A percentile compares a stretch with the other conserved stretches of the same genome.
phyloP scores from a whole-genome alignment of 2,329 filamentous ascomycete genomes.

The Alternaria sp. region DNA sequence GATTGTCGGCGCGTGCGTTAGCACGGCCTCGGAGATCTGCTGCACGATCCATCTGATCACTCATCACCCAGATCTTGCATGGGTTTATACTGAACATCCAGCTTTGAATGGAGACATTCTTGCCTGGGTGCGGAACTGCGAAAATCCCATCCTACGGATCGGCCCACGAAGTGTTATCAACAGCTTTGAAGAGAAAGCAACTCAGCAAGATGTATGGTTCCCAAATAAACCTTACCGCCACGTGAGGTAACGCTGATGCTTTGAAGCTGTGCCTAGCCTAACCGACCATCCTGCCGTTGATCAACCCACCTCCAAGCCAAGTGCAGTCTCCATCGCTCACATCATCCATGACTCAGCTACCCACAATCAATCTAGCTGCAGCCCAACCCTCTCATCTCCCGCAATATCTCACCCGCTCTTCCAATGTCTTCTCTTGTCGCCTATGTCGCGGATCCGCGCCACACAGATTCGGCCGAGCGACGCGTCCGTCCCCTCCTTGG shows the following conservation, averaged over 20 bases:
- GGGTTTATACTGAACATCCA: not conserved
- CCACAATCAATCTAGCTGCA: not conserved
- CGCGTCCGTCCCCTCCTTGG: not conserved
- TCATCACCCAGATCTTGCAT: not conserved
- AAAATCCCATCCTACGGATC: not conserved
- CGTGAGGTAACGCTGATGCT: not conserved
- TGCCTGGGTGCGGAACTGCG: not conserved
- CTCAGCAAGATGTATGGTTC: not conserved
- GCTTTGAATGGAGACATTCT: not conserved
- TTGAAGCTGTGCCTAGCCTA: not conserved
- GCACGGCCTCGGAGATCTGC: not conserved
- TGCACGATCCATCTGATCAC: not conserved
- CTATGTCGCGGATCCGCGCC: not conserved
- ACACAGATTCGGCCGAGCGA: not conserved
- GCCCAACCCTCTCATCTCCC: not conserved
- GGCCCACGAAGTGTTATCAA: not conserved
- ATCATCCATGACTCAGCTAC: not conserved
- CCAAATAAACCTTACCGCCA: not conserved
- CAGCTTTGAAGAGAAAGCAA: not conserved
- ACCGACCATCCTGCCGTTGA: not conserved
- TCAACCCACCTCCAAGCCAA: not conserved
- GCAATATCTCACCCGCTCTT: not conserved
- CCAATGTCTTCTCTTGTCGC: not conserved
- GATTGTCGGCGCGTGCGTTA: not conserved
- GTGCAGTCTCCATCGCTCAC: not conserved